Percentiles rank a stretch among this genome's conserved stretches.
Evolutionary conservation across 1,284 basidiomycete species (phyloP).

Genomic region (Pyrrhoderma lamaoense): DNA sequence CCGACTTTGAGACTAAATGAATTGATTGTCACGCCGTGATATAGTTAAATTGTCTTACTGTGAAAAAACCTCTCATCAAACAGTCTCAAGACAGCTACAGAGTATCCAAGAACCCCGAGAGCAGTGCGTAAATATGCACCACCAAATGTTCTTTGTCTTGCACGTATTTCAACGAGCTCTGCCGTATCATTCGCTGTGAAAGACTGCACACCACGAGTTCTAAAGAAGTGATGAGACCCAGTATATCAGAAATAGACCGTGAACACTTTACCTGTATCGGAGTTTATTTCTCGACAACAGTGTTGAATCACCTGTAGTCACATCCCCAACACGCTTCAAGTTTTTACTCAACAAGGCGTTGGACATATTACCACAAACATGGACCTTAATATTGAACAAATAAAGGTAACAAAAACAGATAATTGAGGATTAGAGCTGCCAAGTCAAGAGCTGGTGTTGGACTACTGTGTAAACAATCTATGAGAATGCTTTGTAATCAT

Average conservation of each 20-base stretch:
- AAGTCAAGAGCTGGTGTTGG: neutral
- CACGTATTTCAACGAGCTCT: constrained; percentile 69
- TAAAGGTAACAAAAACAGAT: neutral
- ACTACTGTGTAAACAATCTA: neutral
- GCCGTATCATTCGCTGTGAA: constrained; percentile 51
- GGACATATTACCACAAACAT: neutral
- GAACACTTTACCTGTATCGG: too few species aligned
- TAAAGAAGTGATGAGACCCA: constrained; percentile 22
- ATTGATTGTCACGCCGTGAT: constrained; percentile 9
- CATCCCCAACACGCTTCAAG: too few species aligned
- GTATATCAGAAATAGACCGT: too few species aligned
- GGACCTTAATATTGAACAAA: neutral
- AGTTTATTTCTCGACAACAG: too few species aligned
- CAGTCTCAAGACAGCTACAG: constrained; percentile 66
- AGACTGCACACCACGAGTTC: constrained; percentile 53
- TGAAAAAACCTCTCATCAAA: constrained; percentile 66
- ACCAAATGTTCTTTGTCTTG: constrained; percentile 72
- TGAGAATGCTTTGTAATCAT: constrained; percentile 1
- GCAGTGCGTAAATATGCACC: constrained; percentile 76
- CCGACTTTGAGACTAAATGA: constrained; percentile 46
- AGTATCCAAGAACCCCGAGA: constrained; percentile 66
- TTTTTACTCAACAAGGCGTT: too few species aligned
- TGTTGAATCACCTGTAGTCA: too few species aligned
- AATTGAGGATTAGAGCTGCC: constrained; percentile 17
- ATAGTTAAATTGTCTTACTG: constrained; percentile 37